Evolutionary conservation across 2,329 filamentous ascomycete species (phyloP), one percentile per base, ranked within the genome.

Genomic region (Taxawa tesnikishii): DNA sequence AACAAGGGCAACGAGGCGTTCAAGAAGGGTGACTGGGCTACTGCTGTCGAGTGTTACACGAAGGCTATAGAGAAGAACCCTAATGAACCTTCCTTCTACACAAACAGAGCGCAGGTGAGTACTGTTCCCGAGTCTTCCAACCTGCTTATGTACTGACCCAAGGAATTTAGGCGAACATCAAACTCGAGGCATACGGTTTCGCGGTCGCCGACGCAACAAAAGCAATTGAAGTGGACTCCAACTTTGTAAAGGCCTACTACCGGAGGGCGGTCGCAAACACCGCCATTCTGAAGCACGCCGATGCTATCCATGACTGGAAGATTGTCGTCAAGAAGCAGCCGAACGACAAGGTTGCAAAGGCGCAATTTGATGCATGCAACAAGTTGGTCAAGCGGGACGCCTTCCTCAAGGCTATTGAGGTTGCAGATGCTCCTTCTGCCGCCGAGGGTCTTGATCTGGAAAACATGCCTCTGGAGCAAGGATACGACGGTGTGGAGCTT

Each of bases 1-100:
- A 80, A 92, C 58, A 73, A 92, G 59, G 90, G 90, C 55, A 98
- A 98, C 62, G 82, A 87, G 51, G 85, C 85, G 32, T 96, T 96
- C 60, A 75, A 77, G 35, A 67, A 75, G 18, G 84, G 94, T 50
- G 81, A 96, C 64, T 98, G 83, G 81, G 73, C 70, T 8, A 63
- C 69, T 3, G 90, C 90, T 6, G 70, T 94, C 41, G 77, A 87
- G 2, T 75, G 77, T 44, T 98, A 98, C 59, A 75, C 75, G 34
- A 73, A 92, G 59, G 88, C 88, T 15, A 96, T 98, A 52, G 77
- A 81, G 38, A 62, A 83, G 45, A 78, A 94, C 59, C 73, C 79
- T 51, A 68, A 80, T 45, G 81, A 96, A 50, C 82, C 87, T 5
- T 81, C 87, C 0, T 96, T 87, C 63, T 96, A 76, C 62, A 85